A percentile compares a stretch with the other conserved stretches of the same genome.
Conservation (phyloP, 768 basidiomycete genomes). For the Boletus eberwhitei region DNA sequence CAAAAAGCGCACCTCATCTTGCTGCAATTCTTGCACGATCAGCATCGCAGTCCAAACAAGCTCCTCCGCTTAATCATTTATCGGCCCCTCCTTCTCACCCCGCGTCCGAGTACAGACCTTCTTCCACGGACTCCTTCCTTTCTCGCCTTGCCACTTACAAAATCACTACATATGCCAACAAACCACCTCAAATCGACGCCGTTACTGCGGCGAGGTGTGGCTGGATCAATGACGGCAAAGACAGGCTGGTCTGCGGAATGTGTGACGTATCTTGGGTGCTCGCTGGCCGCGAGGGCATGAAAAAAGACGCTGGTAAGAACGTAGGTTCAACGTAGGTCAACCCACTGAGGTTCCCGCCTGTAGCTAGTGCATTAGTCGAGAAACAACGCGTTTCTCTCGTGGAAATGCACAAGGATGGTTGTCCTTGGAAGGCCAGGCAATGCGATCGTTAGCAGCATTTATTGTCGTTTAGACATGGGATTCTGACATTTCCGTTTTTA, state of each 20-base stretch:
- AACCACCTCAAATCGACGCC: constrained; percentile 68
- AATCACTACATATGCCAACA: constrained; percentile 76
- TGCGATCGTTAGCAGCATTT: constrained; percentile 60
- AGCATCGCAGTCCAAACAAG: constrained; percentile 49
- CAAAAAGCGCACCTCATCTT: constrained; percentile 66
- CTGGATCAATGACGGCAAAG: constrained; percentile 82
- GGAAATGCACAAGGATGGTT: constrained; percentile 72
- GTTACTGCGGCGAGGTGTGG: constrained; percentile 81
- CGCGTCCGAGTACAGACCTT: constrained; percentile 70
- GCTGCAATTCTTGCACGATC: constrained; percentile 69
- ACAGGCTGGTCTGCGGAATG: constrained; percentile 69
- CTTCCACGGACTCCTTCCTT: constrained; percentile 71
- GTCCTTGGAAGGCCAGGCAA: constrained; percentile 80
- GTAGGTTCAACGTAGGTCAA: constrained; percentile 22
- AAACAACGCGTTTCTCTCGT: constrained; percentile 68
- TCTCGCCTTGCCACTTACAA: constrained; percentile 74
- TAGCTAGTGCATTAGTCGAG: constrained; percentile 69
- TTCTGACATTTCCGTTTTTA: constrained; percentile 15
- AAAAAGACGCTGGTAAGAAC: constrained; percentile 70
- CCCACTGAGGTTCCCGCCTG: constrained; percentile 14
- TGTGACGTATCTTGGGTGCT: constrained; percentile 75
- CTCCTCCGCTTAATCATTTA: constrained; percentile 44
- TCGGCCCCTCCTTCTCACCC: constrained; percentile 22
- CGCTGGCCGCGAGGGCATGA: constrained; percentile 66
- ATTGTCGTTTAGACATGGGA: neutral